These are phyloP conservation scores for Ophiostoma perfectum DNA, from an alignment of 2,329 filamentous ascomycete genomes.

Conservation along the genomic window DNA sequence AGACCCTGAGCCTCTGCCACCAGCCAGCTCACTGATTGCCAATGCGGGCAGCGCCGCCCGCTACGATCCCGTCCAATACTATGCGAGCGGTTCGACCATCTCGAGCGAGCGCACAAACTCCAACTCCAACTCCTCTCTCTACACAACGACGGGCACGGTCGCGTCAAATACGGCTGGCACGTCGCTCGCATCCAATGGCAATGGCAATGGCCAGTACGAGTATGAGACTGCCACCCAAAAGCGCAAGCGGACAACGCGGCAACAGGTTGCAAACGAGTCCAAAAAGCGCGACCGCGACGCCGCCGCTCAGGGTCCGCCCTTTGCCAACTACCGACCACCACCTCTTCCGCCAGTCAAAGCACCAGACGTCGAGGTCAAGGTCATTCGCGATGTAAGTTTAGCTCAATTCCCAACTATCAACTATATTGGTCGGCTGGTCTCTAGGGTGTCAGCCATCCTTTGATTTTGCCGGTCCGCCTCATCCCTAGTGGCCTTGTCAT, in stretches of 20 bases:
- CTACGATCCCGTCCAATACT: slow-evolving; percentile 66
- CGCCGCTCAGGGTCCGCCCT: slow-evolving; percentile 64
- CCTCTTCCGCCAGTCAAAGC: slow-evolving; percentile 87
- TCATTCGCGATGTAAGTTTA: slow-evolving; percentile 56
- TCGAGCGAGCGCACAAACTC: slow-evolving; percentile 83
- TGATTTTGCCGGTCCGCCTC: not conserved
- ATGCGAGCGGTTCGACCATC: slow-evolving; percentile 62
- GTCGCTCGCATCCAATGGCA: slow-evolving; percentile 63
- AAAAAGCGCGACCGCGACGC: slow-evolving; percentile 71
- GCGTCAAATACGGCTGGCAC: slow-evolving; percentile 72
- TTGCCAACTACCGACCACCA: slow-evolving; percentile 76
- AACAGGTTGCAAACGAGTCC: slow-evolving; percentile 75
- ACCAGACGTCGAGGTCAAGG: slow-evolving; percentile 63
- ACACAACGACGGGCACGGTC: slow-evolving; percentile 69
- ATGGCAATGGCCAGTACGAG: slow-evolving; percentile 55
- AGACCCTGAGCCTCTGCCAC: slow-evolving; percentile 39
- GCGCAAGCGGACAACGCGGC: slow-evolving; percentile 69
- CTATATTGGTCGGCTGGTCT: not conserved
- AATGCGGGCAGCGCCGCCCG: slow-evolving; percentile 33
- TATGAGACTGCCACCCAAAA: slow-evolving; percentile 73
- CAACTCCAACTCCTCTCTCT: slow-evolving; percentile 67
- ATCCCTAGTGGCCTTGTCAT: not conserved
- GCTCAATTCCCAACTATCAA: not conserved
- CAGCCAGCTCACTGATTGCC: slow-evolving; percentile 27
- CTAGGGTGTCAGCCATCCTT: slow-evolving; percentile 26